Evolutionary conservation across 179 eudicot genomes (phyloP), one percentile per base, ranked within the genome.

Genomic region (Silene coronaria): DNA sequence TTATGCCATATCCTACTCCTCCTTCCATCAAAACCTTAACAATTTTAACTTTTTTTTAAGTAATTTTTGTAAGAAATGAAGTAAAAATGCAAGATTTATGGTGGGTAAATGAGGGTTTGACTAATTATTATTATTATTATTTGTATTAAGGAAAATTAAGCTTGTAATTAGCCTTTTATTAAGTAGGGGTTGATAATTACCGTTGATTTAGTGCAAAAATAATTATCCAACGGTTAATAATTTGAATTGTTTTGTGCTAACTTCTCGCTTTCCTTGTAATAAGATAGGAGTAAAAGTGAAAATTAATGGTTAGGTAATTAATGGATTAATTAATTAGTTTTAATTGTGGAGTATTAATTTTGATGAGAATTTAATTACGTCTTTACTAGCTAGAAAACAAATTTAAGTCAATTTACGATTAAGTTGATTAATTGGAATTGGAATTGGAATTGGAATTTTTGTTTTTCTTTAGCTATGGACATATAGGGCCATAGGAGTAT

Each of bases 21-120:
- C 74, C 84, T 34, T 75, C 84, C 78, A 70, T 58, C 67, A 77
- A 59, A 59, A 59, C 11, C 12, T 8, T 23, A 59, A 59, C 3
- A 59, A 59, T 22, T 28, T 63, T 64, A 36, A 14, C 5, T 46
- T 60, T 3, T 3, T 10, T 21, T 14, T 9, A 5, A 34, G 38
- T 5, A 5, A 34, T 14, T 51, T 34, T 61, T 38, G 30, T 17
- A 65, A 34, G 22, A 48, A n/a, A 22, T 51, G 24, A 58, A 67
- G 61, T n/a, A 46, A 55, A 12, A 51, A 71, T 36, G 82, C 85
- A 71, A 75, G 61, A 79, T 45, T 82, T 57, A 55, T 27, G 81
- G 79, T 27, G 53, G 71, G 73, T 67, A 78, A 78, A 78, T 6
- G 24, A 46, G 51, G 17, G 28, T 26, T 28, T 9, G 69, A 70